phyloP scores from a whole-genome alignment of 2,329 filamentous ascomycete species.

The Pseudogymnoascus sp. region DNA sequence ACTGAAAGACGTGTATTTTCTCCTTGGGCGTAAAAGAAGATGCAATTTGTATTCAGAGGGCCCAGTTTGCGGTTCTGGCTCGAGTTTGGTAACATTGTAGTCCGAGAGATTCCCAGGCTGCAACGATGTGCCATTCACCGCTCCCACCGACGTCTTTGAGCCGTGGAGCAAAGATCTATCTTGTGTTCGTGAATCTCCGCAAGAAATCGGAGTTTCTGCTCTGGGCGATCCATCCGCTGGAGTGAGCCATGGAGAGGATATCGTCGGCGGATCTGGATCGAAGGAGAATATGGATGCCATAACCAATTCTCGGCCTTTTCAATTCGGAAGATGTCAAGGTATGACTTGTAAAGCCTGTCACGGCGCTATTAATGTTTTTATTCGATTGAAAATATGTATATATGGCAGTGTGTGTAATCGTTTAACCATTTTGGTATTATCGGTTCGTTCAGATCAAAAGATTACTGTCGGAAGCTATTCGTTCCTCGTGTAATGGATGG shows the following conservation, averaged over 20 bases:
- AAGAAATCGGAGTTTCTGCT: constrained; percentile 29
- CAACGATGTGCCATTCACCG: constrained; percentile 17
- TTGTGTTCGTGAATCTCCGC: constrained; percentile 12
- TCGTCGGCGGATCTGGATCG: constrained; percentile 76
- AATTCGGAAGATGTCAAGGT: background rate
- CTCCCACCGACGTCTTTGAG: constrained; percentile 29
- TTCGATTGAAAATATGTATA: constrained; percentile 5
- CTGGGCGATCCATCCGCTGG: constrained; percentile 33
- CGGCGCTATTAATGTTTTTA: background rate
- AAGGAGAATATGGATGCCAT: constrained; percentile 98
- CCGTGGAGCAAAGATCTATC: constrained; percentile 20
- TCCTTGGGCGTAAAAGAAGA: constrained; percentile 69
- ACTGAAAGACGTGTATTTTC: constrained; percentile 64
- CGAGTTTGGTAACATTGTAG: constrained; percentile 65
- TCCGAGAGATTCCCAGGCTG: constrained; percentile 44
- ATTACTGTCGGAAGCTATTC: constrained; percentile 41
- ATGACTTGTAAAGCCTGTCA: background rate
- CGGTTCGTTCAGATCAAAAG: constrained; percentile 31
- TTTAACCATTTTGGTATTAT: constrained; percentile 41
- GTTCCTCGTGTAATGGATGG: constrained; percentile 28
- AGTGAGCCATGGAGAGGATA: constrained; percentile 82
- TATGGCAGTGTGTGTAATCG: constrained; percentile 28
- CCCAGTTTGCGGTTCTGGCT: constrained; percentile 87
- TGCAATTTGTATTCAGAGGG: constrained; percentile 97
- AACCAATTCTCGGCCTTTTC: background rate